These are phyloP conservation scores for Dendrobium huoshanense DNA, from an alignment of 106 monocot genomes.

Conservation along the genomic window DNA sequence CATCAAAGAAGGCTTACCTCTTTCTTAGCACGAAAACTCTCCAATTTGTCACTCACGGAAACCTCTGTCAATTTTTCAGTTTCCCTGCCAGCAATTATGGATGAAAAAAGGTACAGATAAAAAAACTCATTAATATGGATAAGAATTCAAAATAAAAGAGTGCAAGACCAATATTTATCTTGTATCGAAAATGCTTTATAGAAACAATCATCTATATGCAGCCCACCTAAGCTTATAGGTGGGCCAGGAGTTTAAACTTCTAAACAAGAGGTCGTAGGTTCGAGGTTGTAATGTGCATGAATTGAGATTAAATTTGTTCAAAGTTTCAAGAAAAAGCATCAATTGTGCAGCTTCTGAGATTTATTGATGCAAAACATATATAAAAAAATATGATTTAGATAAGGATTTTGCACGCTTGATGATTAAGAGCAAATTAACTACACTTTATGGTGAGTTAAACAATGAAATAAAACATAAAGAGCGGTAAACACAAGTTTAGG, in stretches of 20 bases:
- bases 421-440: no score
- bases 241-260: no score
- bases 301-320: no score
- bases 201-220: not conserved
- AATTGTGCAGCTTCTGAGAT: not conserved
- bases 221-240: no score
- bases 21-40: constrained; percentile 82
- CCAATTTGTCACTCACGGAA: constrained; percentile 91
- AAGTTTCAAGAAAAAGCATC: no score
- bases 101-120: not conserved
- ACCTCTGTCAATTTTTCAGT: constrained; percentile 72
- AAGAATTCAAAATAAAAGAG: not conserved
- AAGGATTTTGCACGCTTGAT: no score
- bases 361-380: not conserved
- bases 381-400: no score
- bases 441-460: no score
- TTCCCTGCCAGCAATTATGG: constrained; percentile 15
- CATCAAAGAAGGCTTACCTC: constrained; percentile 11
- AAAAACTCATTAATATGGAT: not conserved
- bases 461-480: no score
- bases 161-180: not conserved
- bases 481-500: no score
- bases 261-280: no score
- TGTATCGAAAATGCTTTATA: not conserved
- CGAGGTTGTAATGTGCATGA: no score